These are phyloP conservation scores for Butyriboletus loyo DNA, from an alignment of 768 basidiomycete genomes.

Conservation along the genomic window DNA sequence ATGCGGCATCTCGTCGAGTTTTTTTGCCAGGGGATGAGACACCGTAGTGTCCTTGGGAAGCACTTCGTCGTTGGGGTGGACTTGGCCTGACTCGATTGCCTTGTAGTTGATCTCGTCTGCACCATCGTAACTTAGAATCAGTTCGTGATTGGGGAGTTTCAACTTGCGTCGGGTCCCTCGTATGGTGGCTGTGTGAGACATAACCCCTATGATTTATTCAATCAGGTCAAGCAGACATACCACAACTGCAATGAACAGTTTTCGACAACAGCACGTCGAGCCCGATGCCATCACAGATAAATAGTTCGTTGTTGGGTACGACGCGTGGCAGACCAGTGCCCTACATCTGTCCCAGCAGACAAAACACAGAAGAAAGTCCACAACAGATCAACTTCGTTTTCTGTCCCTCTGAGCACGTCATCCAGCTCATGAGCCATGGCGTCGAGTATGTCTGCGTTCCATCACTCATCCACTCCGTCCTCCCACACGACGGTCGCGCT, in stretches of 20 bases:
- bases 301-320: slow-evolving; percentile 73
- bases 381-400: slow-evolving; percentile 72
- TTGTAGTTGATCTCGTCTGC: not conserved
- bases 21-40: not conserved
- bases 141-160: not conserved
- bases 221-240: not conserved
- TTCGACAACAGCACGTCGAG: slow-evolving; percentile 66
- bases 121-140: not conserved
- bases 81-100: not conserved
- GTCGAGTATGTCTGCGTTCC: slow-evolving; percentile 59
- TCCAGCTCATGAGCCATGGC: slow-evolving; percentile 77
- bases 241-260: slow-evolving; percentile 54
- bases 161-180: not conserved
- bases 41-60: not conserved
- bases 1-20: not conserved
- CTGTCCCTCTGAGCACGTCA: slow-evolving; percentile 72
- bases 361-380: slow-evolving; percentile 70
- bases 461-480: not conserved
- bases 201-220: not conserved
- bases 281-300: slow-evolving; percentile 85
- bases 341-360: slow-evolving; percentile 67
- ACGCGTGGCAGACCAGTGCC: slow-evolving; percentile 61
- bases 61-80: not conserved
- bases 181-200: not conserved
- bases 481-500: slow-evolving; percentile 56